Conservation (phyloP, 257 asterid species). For the Scutellaria minor region DNA sequence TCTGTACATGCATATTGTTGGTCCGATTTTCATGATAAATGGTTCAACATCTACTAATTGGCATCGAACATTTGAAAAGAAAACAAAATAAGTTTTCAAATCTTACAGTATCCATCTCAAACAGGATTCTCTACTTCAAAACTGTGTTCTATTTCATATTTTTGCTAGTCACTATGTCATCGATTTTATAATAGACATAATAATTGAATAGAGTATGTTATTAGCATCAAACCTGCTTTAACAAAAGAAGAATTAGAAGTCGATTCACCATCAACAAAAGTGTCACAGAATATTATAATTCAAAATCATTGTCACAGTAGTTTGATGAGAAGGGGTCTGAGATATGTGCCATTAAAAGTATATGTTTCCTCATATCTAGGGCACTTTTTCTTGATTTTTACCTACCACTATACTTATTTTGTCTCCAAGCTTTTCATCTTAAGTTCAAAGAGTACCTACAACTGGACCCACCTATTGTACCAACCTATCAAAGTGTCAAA, state of each 20-base stretch:
- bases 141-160: no score
- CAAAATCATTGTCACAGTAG: not conserved
- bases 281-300: not conserved
- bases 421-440: conserved; percentile 31
- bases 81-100: no score
- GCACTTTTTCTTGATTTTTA: conserved; percentile 35
- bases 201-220: no score
- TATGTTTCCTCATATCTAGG: conserved; percentile 4
- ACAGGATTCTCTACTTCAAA: no score
- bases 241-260: not conserved
- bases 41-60: no score
- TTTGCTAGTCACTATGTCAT: no score
- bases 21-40: not conserved
- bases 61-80: no score
- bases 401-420: conserved; percentile 38
- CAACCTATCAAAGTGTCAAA: conserved; percentile 35
- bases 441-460: conserved; percentile 40
- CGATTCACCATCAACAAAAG: not conserved
- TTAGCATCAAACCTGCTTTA: no score
- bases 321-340: not conserved
- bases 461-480: conserved; percentile 35
- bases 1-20: conserved; percentile 25
- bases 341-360: conserved; percentile 25
- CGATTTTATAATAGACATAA: no score
- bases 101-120: no score